Evolutionary conservation across 2,329 filamentous ascomycete species (phyloP), one percentile per base, ranked within the genome.

Genomic region (Trichoderma koningiopsis): DNA sequence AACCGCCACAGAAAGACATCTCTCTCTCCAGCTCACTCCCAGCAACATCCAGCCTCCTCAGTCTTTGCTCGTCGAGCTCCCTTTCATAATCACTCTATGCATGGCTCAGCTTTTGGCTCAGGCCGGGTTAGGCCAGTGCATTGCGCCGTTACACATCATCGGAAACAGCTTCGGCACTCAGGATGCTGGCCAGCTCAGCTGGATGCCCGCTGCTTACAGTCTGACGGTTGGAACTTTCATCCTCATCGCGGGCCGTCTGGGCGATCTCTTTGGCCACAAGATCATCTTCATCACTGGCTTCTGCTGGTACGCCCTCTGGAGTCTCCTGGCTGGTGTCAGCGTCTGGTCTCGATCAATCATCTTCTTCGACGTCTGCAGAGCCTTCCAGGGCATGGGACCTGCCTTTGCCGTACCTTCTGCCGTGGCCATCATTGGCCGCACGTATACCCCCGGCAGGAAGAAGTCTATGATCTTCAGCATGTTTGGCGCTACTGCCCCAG

Each of bases 401-500:
- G 84, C 87, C 0, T 80, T 89, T 56, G 73, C 83, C 57, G 76
- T 89, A 22, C 87, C 87, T 0, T 89, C 89, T 72, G 84, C 79
- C 1, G 77, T 90, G 43, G 87, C 86, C 2, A 80, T 90, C 19
- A 75, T 89, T 5, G 86, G 87, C 5, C 78, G 79, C 0, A 81
- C 82, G 1, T 89, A 89, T 72, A 75, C 79, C 1, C 75, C 76
- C 0, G 79, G 80, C 1, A 69, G 70, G 19, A 76, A 76, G n/a
- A 79, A 81, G 70, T 73, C 76, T 10, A 76, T 80, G 73, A 75
- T 77, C 0, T 78, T 81, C 56, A 74, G 75, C 53, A 43, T 79
- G 19, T 80, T 81, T 70, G 79, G 77, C 16, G 80, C 77, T 29
- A 75, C 72, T 16, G 79, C 79, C 1, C 74, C 79, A 16, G 64